A percentile compares a stretch with the other conserved stretches of the same genome.
These are phyloP conservation scores for Beta corolliflora DNA, from an alignment of 179 eudicot genomes.

Conservation along the genomic window DNA sequence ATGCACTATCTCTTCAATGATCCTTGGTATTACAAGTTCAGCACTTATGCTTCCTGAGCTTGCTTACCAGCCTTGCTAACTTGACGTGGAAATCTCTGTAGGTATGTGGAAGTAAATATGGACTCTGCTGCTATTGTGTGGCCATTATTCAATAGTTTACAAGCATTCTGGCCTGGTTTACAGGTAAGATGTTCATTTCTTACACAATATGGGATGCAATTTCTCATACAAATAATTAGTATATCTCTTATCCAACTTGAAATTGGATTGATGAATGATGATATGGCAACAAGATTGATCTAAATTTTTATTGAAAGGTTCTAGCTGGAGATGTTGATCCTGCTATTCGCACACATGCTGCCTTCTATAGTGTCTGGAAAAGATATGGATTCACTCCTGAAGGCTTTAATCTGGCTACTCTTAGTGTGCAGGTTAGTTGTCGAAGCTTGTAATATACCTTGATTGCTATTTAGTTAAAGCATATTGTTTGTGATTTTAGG, in stretches of 20 bases:
- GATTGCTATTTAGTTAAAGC: background rate
- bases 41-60: conserved; percentile 15
- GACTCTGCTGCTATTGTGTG: conserved; percentile 97
- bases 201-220: conserved; percentile 4
- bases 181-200: conserved; percentile 55
- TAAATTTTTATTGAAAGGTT: conserved; percentile 56
- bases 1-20: conserved; percentile 86
- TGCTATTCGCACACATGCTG: conserved; percentile 95
- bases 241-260: conserved; percentile 18
- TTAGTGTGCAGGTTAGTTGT: conserved; percentile 78
- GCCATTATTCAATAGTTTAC: conserved; percentile 97
- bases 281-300: conserved; percentile 37
- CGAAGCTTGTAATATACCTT: background rate
- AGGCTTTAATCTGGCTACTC: conserved; percentile 96
- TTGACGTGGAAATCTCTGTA: conserved; percentile 29
- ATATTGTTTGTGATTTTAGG: background rate
- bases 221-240: conserved; percentile 4
- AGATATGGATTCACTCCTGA: conserved; percentile 97
- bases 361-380: conserved; percentile 95
- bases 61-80: conserved; percentile 10
- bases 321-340: conserved; percentile 98
- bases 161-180: conserved; percentile 99
- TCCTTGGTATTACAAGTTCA: conserved; percentile 66
- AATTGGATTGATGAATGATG: conserved; percentile 25
- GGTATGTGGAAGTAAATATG: conserved; percentile 99